Evolutionary conservation across 371 early-diverging fungal genomes (phyloP), one percentile per base, ranked within the genome.

Genomic region (Lichtheimia ramosa): DNA sequence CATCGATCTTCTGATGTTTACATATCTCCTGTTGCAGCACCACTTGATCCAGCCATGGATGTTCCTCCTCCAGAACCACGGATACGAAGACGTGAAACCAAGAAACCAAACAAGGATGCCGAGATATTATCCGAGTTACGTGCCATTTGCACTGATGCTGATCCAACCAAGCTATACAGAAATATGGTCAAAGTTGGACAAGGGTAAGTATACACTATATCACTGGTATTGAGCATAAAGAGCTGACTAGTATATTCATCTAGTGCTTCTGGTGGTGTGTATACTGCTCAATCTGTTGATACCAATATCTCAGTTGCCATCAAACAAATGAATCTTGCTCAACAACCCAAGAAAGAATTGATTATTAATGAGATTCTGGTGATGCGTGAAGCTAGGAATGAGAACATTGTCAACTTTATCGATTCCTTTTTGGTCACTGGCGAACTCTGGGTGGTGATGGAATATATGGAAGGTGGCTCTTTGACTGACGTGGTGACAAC

Each of bases 391-490:
- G 84, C 90, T 48, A 77, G 82, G 59, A 95, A 97, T 80, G 86
- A 89, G 64, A 96, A 97, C 70, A 96, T 97, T 81, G 98, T 97
- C 72, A 97, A 96, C 72, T 97, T 83, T 62, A 94, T 96, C 64
- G 98, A 97, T 73, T 90, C 92, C 48, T 97, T 90, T 74, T 65
- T 97, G 56, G 88, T 79, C 75, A 83, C 86, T 23, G 92, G 90
- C n/a, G 94, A 95, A 62, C 80, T 96, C 16, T 96, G 95, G 96
- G 91, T 90, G 2, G 89, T 96, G 18, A 97, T 96, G 96, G 97
- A 97, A 79, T 97, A 95, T 65, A 97, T 97, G 97, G 95, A 95
- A 66, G 97, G 96, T 28, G 97, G 97, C 15, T 86, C 91, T 48
- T 71, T 97, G 56, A 97, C 96, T 0, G 95, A 94, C 57, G 93